Percentiles rank a stretch among this genome's conserved stretches.
phyloP scores from a whole-genome alignment of 2,329 filamentous ascomycete species.

The Sphaerostilbella broomeana region DNA sequence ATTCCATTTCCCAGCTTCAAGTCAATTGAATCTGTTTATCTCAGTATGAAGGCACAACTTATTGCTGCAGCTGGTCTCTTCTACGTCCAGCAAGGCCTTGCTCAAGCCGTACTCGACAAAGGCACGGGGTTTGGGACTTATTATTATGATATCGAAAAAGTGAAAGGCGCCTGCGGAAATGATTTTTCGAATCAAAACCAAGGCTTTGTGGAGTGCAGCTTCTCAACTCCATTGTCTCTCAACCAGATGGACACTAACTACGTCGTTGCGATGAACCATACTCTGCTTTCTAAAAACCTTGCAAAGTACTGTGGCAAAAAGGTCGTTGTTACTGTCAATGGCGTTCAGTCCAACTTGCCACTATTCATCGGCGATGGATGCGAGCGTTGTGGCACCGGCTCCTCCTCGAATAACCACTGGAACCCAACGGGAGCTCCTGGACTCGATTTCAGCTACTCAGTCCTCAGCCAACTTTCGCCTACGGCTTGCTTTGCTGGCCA shows the following conservation, averaged over 20 bases:
- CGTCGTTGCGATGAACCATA: conserved; percentile 17
- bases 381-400: conserved; percentile 13
- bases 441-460: conserved; percentile 14
- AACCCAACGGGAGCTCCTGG: conserved; percentile 14
- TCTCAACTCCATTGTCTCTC: conserved; percentile 2
- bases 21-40: neutral
- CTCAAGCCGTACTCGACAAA: conserved; percentile 8
- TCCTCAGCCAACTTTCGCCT: conserved; percentile 10
- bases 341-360: conserved; percentile 5
- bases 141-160: conserved; percentile 13
- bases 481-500: conserved; percentile 14
- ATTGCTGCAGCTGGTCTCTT: conserved; percentile 3
- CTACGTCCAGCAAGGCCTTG: neutral
- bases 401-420: conserved; percentile 8
- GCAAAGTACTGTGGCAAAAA: conserved; percentile 16
- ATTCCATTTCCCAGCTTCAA: too few species aligned
- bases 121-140: conserved; percentile 13
- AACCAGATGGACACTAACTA: conserved; percentile 14
- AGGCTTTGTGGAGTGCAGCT: conserved; percentile 11
- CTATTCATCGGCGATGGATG: conserved; percentile 17
- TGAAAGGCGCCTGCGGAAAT: conserved; percentile 1
- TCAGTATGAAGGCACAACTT: conserved; percentile 3
- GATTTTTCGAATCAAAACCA: conserved; percentile 6
- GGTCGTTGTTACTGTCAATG: conserved; percentile 15
- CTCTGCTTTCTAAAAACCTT: conserved; percentile 8